Conservation (phyloP, 2,329 filamentous ascomycete species). For the Alternaria solani region DNA sequence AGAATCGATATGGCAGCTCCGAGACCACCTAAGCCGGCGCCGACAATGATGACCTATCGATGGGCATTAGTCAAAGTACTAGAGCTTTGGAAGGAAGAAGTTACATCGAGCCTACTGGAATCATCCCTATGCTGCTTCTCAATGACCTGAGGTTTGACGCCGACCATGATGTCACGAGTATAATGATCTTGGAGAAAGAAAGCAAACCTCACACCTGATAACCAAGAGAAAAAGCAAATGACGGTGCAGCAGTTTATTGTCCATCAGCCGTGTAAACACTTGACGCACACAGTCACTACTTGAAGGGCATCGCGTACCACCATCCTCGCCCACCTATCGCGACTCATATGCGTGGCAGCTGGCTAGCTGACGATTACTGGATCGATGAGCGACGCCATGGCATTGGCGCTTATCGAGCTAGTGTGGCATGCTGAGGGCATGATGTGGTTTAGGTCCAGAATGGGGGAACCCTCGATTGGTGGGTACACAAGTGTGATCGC, state of each 20-base stretch:
- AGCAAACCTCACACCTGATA: background rate
- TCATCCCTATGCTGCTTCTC: slow-evolving; percentile 37
- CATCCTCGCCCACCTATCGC: slow-evolving; percentile 36
- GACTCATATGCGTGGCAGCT: slow-evolving; percentile 18
- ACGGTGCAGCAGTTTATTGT: background rate
- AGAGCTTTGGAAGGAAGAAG: background rate
- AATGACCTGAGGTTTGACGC: slow-evolving; percentile 36
- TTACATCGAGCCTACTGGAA: slow-evolving; percentile 39
- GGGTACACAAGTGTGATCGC: background rate
- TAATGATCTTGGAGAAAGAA: background rate
- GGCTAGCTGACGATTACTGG: slow-evolving; percentile 13
- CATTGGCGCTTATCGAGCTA: slow-evolving; percentile 24
- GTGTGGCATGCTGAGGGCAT: background rate
- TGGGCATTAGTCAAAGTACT: background rate
- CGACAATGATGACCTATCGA: slow-evolving; percentile 58
- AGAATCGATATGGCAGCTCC: slow-evolving; percentile 59
- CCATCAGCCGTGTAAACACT: slow-evolving; percentile 7
- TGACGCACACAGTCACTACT: slow-evolving; percentile 12
- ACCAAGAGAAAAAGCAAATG: background rate
- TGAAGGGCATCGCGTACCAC: slow-evolving; percentile 21
- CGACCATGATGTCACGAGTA: slow-evolving; percentile 35
- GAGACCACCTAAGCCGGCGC: slow-evolving; percentile 65
- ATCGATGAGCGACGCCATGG: slow-evolving; percentile 7
- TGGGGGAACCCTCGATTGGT: slow-evolving; percentile 21
- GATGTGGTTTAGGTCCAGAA: slow-evolving; percentile 5